Percentiles rank a stretch among this genome's conserved stretches.
Evolutionary conservation across 2,329 filamentous ascomycete species (phyloP).

Genomic region (Xylariaceae sp.): DNA sequence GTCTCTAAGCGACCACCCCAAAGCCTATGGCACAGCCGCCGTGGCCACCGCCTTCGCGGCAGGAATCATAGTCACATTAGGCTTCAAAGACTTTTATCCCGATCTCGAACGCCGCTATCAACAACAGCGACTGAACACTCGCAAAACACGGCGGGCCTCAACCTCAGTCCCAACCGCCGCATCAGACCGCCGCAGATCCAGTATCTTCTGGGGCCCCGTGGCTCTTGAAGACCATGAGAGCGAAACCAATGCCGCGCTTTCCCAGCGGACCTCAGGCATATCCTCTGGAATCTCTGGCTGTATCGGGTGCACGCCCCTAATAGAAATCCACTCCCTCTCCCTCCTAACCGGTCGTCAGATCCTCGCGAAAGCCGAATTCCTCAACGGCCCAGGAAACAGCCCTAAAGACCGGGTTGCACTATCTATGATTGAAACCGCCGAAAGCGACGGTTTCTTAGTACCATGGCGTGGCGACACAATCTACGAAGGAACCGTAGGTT

Average conservation of each 20-base stretch:
- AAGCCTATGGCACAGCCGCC: conserved; percentile 61
- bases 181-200: conserved; percentile 34
- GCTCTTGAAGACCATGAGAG: conserved; percentile 54
- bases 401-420: conserved; percentile 95
- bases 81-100: conserved; percentile 76
- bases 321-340: conserved; percentile 81
- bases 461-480: conserved; percentile 87
- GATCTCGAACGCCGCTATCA: conserved; percentile 66
- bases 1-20: conserved; percentile 59
- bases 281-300: conserved; percentile 81
- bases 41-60: conserved; percentile 70
- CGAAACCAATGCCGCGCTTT: conserved; percentile 16
- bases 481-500: conserved; percentile 96
- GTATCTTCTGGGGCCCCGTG: conserved; percentile 46
- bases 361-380: conserved; percentile 89
- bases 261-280: conserved; percentile 38
- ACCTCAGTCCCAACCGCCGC: conserved; percentile 6
- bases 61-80: conserved; percentile 70
- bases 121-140: conserved; percentile 35
- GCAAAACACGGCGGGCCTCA: conserved; percentile 5
- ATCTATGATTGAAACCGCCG: conserved; percentile 80
- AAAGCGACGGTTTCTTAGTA: conserved; percentile 68
- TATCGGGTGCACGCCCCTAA: conserved; percentile 89
- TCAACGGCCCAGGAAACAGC: conserved; percentile 90
- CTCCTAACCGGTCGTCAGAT: conserved; percentile 85